These are phyloP conservation scores for Tricholoma flavovirens DNA, from an alignment of 768 basidiomycete species.

Conservation along the genomic window DNA sequence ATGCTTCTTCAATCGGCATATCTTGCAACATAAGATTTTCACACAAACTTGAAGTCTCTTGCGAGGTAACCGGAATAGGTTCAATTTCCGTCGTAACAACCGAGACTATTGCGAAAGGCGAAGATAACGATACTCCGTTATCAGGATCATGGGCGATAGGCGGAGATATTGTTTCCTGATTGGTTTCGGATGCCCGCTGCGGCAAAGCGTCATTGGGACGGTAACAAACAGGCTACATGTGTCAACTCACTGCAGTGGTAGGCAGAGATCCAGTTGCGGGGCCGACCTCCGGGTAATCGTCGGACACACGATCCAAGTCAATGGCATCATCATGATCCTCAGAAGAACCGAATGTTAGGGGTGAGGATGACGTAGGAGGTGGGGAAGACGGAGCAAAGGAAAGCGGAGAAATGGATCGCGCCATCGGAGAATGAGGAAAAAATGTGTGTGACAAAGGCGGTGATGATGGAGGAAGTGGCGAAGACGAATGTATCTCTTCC, in stretches of 20 bases:
- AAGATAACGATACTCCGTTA: neutral
- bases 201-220: neutral
- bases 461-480: conserved; percentile 20
- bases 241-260: neutral
- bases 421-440: conserved; percentile 6
- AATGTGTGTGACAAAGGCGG: conserved; percentile 9
- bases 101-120: neutral
- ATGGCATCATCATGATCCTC: neutral
- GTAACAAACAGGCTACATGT: neutral
- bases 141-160: neutral
- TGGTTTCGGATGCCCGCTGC: neutral
- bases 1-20: neutral
- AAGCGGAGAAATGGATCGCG: conserved; percentile 10
- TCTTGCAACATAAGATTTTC: neutral
- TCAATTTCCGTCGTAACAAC: neutral
- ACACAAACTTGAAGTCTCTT: neutral
- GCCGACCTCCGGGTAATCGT: neutral
- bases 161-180: neutral
- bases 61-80: neutral
- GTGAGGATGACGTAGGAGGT: conserved; percentile 13
- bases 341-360: conserved; percentile 6
- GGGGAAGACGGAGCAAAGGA: conserved; percentile 15
- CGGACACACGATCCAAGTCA: neutral
- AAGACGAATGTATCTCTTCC: conserved; percentile 17
- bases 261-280: neutral